A percentile compares a stretch with the other conserved stretches of the same genome.
These are phyloP conservation scores for Metarhizium anisopliae DNA, from an alignment of 2,329 filamentous ascomycete species.

Conservation along the genomic window DNA sequence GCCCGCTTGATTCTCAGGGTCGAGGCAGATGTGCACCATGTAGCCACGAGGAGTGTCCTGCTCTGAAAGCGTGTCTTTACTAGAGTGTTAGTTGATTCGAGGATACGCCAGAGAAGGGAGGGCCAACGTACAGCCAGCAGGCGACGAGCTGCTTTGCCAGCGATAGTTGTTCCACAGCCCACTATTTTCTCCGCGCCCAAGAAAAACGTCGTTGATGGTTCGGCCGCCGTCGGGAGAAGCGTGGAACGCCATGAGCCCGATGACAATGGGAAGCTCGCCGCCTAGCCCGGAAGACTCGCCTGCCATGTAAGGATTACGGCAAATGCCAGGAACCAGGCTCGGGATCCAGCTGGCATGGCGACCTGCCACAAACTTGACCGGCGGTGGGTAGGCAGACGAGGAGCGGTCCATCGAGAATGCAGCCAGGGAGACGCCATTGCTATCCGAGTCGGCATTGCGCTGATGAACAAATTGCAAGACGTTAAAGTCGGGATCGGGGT, in stretches of 20 bases:
- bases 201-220: conserved; percentile 4
- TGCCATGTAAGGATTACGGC: conserved; percentile 10
- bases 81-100: not conserved
- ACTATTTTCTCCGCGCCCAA: conserved; percentile 7
- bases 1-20: conserved; percentile 17
- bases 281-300: conserved; percentile 22
- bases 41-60: conserved; percentile 22
- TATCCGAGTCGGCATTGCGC: not conserved
- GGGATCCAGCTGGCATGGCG: conserved; percentile 28
- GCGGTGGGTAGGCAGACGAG: not conserved
- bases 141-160: conserved; percentile 14
- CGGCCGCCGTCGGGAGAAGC: not conserved
- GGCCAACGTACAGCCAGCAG: conserved; percentile 18
- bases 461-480: conserved; percentile 20
- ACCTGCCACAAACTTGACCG: conserved; percentile 21
- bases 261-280: conserved; percentile 28
- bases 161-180: conserved; percentile 15
- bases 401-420: conserved; percentile 2
- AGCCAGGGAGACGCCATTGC: conserved; percentile 20
- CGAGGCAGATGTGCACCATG: conserved; percentile 23
- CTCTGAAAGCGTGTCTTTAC: conserved; percentile 15
- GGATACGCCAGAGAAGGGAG: not conserved
- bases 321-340: conserved; percentile 23
- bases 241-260: conserved; percentile 31
- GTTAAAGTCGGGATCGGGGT: conserved; percentile 13